Conservation (phyloP, 2,329 filamentous ascomycete genomes). For the Colletotrichum neosansevieriae region DNA sequence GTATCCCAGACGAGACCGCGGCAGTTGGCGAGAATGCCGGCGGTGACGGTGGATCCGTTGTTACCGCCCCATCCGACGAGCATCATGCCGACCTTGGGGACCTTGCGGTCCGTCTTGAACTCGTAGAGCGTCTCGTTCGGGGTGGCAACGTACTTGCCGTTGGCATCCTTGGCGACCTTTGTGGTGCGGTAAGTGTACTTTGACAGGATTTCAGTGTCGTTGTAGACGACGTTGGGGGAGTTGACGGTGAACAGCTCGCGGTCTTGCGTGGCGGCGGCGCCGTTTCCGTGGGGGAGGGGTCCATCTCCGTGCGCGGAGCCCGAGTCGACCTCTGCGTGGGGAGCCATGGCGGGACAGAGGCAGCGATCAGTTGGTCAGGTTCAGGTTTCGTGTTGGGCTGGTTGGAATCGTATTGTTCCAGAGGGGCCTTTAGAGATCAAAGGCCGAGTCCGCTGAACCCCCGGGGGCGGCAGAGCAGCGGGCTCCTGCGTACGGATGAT, state of each 20-base stretch:
- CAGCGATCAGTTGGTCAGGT: slow-evolving; percentile 25
- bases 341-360: slow-evolving; percentile 75
- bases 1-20: slow-evolving; percentile 91
- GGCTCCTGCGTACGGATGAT: slow-evolving; percentile 97
- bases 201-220: slow-evolving; percentile 87
- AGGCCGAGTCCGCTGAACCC: slow-evolving; percentile 78
- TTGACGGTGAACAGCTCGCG: slow-evolving; percentile 84
- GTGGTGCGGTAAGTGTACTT: slow-evolving; percentile 98
- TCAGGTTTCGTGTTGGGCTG: slow-evolving; percentile 46
- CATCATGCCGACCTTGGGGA: slow-evolving; percentile 97
- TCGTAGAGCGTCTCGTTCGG: slow-evolving; percentile 93
- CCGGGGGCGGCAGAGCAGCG: slow-evolving; percentile 91
- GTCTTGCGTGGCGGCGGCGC: slow-evolving; percentile 59
- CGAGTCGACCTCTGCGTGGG: slow-evolving; percentile 79
- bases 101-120: slow-evolving; percentile 96
- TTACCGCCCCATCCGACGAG: slow-evolving; percentile 98
- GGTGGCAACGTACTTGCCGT: slow-evolving; percentile 83
- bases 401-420: slow-evolving; percentile 56
- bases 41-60: slow-evolving; percentile 97
- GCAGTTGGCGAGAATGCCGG: slow-evolving; percentile 96
- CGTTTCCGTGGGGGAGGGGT: slow-evolving; percentile 50
- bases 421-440: slow-evolving; percentile 46
- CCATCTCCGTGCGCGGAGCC: slow-evolving; percentile 73
- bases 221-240: slow-evolving; percentile 94
- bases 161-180: slow-evolving; percentile 74